Percentiles rank a stretch among this genome's conserved stretches.
phyloP scores from a whole-genome alignment of 169 alveolate genomes.

The Cryptosporidium parvum region DNA sequence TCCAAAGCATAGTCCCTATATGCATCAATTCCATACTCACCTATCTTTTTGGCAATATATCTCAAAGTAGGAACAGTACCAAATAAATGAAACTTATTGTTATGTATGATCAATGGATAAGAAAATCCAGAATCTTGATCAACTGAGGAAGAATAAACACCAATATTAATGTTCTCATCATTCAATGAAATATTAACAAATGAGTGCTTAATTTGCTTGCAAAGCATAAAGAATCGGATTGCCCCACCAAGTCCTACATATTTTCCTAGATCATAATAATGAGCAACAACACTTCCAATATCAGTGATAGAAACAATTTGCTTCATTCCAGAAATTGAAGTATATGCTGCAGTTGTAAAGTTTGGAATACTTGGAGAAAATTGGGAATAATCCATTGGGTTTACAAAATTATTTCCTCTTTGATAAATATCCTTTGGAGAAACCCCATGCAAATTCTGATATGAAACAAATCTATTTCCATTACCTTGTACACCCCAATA shows the following conservation, averaged over 20 bases:
- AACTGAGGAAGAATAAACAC: slow-evolving; percentile 13
- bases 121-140: slow-evolving; percentile 16
- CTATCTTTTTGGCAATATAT: slow-evolving; percentile 57
- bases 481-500: slow-evolving; percentile 3
- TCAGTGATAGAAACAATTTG: slow-evolving; percentile 64
- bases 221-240: slow-evolving; percentile 55
- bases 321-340: slow-evolving; percentile 59
- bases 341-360: slow-evolving; percentile 61
- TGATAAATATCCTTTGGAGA: slow-evolving; percentile 23
- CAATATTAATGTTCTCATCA: slow-evolving; percentile 35
- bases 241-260: slow-evolving; percentile 74
- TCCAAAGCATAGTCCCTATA: slow-evolving; percentile 62
- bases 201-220: slow-evolving; percentile 66
- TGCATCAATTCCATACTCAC: slow-evolving; percentile 72
- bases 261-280: slow-evolving; percentile 56
- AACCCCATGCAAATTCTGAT: slow-evolving; percentile 33
- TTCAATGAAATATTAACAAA: slow-evolving; percentile 56
- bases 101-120: slow-evolving; percentile 51
- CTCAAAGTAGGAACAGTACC: slow-evolving; percentile 54
- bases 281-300: slow-evolving; percentile 65
- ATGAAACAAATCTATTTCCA: slow-evolving; percentile 4
- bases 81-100: slow-evolving; percentile 33
- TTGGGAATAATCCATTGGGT: slow-evolving; percentile 51
- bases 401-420: slow-evolving; percentile 17
- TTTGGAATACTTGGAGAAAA: slow-evolving; percentile 59